Base-by-base conservation (phyloP, 2,329 filamentous ascomycete genomes). In the Aureobasidium sp. region DNA sequence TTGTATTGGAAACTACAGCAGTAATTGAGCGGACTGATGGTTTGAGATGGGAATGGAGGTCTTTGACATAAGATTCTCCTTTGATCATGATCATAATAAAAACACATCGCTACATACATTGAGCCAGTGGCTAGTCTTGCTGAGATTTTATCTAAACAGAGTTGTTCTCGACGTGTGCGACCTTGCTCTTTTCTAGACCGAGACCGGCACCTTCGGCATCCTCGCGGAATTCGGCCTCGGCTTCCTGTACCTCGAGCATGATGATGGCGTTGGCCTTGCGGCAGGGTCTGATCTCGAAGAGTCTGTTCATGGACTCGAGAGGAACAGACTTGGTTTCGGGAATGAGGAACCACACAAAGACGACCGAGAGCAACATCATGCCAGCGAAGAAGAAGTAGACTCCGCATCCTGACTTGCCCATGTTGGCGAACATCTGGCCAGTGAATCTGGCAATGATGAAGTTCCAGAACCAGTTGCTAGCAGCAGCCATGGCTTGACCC, bases 401-500 rank as follows among this genome's bases (percentile, higher is more conserved):
- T 13, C 75, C 76, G 63, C 73, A 77, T 4, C 72, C 71, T 8
- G 65, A 69, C 9, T 65, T 65, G 35, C 70, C 71, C 73, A 78
- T 77, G 46, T 62, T 74, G 53, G 69, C 59, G 66, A 76, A 78
- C 83, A 87, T 87, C 64, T 69, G 73, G 0, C 73, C 71, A 2
- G 73, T 74, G 25, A 69, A 71, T 15, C 73, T 67, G 1, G 71
- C 71, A 57, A 75, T 73, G 63, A 74, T 73, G 64, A 74, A 75
- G n/a, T 57, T 43, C 54, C 54, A 58, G 33, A 58, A 69, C 73
- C 73, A 74, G 13, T 70, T 71, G 55, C 68, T 69, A 0, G 69
- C 73, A 61, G 21, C 69, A 0, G 70, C 53, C 53, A 70, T 64
- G 0, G 69, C 69, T 3, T 73, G 70, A 21, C 71, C 72, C 0